Percentiles rank a stretch among this genome's conserved stretches.
Conservation (phyloP, 2,329 filamentous ascomycete genomes). For the Botrytis paeoniae region DNA sequence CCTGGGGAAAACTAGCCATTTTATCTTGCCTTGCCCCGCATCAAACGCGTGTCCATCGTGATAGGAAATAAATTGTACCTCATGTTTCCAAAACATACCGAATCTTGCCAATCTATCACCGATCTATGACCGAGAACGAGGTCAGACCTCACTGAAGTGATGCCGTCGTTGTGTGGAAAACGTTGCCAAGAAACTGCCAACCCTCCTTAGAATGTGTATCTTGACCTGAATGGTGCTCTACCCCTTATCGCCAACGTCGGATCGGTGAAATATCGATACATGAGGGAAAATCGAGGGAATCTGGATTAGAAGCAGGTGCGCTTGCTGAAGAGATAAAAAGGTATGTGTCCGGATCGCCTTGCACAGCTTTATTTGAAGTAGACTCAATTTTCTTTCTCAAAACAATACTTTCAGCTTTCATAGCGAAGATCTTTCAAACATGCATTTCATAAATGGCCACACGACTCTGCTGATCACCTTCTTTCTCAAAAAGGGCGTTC, state of each 20-base stretch:
- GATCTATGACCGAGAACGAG: slow-evolving; percentile 8
- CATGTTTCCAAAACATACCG: background rate
- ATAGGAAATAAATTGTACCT: background rate
- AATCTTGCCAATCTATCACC: slow-evolving; percentile 4
- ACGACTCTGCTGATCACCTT: slow-evolving; percentile 17
- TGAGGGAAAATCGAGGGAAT: background rate
- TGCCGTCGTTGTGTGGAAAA: background rate
- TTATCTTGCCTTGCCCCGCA: background rate
- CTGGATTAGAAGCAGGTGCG: background rate
- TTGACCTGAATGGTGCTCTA: background rate
- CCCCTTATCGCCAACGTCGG: background rate
- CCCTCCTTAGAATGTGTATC: background rate
- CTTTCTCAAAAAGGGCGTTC: slow-evolving; percentile 7
- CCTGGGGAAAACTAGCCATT: background rate
- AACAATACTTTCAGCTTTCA: background rate
- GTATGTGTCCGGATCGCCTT: background rate
- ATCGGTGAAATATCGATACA: background rate
- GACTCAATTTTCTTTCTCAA: background rate
- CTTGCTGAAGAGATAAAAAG: background rate
- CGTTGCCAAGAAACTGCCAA: background rate
- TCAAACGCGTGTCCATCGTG: background rate
- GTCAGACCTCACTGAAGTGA: background rate
- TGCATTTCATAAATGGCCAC: background rate
- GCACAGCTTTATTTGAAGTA: background rate
- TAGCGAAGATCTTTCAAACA: background rate